phyloP scores from a whole-genome alignment of 306 rosid genomes.

The Acacia crassicarpa region DNA sequence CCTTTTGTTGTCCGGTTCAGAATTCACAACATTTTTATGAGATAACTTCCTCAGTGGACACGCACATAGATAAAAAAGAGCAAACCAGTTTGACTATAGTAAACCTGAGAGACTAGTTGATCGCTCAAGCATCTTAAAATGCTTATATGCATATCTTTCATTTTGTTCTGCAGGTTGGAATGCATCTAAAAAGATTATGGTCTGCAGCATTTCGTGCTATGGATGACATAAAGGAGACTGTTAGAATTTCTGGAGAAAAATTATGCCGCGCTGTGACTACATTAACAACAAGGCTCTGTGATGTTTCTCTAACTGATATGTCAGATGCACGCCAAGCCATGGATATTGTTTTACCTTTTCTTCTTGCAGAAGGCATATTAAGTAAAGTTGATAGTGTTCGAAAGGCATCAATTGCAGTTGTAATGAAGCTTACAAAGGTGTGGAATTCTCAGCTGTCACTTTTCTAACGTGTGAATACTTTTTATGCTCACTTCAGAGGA shows the following conservation, averaged over 20 bases:
- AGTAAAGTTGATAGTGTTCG: conserved; percentile 91
- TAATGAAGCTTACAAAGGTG: conserved; percentile 98
- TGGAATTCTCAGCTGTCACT: conserved; percentile 30
- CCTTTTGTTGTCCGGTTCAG: not conserved
- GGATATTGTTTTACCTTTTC: conserved; percentile 83
- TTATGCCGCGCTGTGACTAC: conserved; percentile 73
- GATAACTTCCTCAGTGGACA: not conserved
- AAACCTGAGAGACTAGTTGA: conserved; percentile 21
- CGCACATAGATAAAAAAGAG: not conserved
- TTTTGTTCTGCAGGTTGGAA: conserved; percentile 57
- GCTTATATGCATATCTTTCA: conserved; percentile 17
- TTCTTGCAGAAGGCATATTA: conserved; percentile 88
- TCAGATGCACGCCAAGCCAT: conserved; percentile 82
- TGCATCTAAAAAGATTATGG: conserved; percentile 82
- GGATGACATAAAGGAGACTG: conserved; percentile 98
- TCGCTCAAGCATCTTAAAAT: not conserved
- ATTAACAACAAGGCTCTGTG: conserved; percentile 86
- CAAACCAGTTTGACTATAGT: conserved; percentile 9
- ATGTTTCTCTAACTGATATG: conserved; percentile 72
- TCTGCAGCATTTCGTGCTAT: conserved; percentile 84
- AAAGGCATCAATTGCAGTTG: conserved; percentile 85
- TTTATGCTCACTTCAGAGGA: not conserved
- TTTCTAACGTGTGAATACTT: conserved; percentile 13
- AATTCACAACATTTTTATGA: not conserved
- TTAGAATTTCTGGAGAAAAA: conserved; percentile 87